phyloP scores from a whole-genome alignment of 257 asterid genomes.

The Solanum virginianum region DNA sequence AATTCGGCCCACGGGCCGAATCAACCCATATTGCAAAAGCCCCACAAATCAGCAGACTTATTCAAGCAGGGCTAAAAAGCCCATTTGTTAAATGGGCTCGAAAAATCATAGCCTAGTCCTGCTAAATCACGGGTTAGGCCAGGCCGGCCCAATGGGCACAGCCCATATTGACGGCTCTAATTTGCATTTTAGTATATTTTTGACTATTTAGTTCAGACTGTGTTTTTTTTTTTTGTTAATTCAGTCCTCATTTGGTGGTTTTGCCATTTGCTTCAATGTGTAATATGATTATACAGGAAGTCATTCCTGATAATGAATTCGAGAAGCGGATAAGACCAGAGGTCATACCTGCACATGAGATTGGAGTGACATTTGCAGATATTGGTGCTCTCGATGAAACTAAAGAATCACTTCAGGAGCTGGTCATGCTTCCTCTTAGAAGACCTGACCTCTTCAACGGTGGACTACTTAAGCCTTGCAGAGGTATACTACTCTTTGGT shows the following conservation, averaged over 20 bases:
- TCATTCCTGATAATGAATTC: constrained; percentile 84
- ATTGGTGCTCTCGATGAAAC: constrained; percentile 81
- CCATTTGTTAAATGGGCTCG: no score
- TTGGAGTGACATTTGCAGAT: constrained; percentile 82
- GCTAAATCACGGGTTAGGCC: no score
- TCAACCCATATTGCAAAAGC: no score
- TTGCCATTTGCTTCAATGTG: not conserved
- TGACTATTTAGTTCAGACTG: not conserved
- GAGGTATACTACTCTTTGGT: constrained; percentile 94
- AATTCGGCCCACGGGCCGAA: no score
- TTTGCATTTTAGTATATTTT: not conserved
- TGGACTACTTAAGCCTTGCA: constrained; percentile 95
- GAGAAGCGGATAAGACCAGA: constrained; percentile 94
- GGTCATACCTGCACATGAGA: constrained; percentile 84
- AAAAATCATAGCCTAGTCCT: no score
- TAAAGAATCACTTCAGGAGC: constrained; percentile 94
- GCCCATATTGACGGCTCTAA: not conserved
- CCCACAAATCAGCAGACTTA: no score
- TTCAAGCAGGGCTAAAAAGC: no score
- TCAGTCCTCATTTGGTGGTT: not conserved
- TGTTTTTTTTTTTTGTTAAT: not conserved
- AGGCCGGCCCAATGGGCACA: no score
- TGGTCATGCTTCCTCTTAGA: constrained; percentile 97
- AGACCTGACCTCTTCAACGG: constrained; percentile 95
- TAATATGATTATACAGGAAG: constrained; percentile 43